Percentiles rank a stretch among this genome's conserved stretches.
These are phyloP conservation scores for Rhazya stricta DNA, from an alignment of 257 asterid genomes.

Conservation along the genomic window DNA sequence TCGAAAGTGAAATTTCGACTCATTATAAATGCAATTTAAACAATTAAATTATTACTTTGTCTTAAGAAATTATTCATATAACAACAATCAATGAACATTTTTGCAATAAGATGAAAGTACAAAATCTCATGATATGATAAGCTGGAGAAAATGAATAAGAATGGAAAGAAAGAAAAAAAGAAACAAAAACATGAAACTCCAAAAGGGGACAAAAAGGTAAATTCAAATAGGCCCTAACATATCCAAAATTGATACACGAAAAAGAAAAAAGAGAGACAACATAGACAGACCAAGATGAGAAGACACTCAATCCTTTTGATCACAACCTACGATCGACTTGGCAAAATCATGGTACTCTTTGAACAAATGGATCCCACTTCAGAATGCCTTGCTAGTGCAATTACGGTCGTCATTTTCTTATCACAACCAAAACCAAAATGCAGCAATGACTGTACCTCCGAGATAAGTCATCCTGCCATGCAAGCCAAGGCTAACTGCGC, in stretches of 20 bases:
- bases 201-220: too few relatives aligned
- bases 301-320: slow-evolving; percentile 11
- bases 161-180: neutral
- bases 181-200: neutral
- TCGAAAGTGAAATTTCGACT: too few relatives aligned
- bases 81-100: neutral
- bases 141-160: neutral
- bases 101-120: neutral
- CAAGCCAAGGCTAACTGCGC: slow-evolving; percentile 27
- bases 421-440: slow-evolving; percentile 31
- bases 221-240: too few relatives aligned
- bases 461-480: slow-evolving; percentile 35
- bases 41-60: too few relatives aligned
- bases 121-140: slow-evolving; percentile 4
- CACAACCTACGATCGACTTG: slow-evolving; percentile 9
- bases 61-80: neutral
- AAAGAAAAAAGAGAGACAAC: neutral
- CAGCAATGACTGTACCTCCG: slow-evolving; percentile 25
- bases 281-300: neutral
- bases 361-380: slow-evolving; percentile 11
- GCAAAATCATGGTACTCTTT: neutral
- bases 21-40: too few relatives aligned
- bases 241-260: neutral
- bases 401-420: slow-evolving; percentile 5
- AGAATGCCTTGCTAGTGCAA: slow-evolving; percentile 2